phyloP scores from a whole-genome alignment of 2,329 filamentous ascomycete genomes.

The Hypoxylon sp. region DNA sequence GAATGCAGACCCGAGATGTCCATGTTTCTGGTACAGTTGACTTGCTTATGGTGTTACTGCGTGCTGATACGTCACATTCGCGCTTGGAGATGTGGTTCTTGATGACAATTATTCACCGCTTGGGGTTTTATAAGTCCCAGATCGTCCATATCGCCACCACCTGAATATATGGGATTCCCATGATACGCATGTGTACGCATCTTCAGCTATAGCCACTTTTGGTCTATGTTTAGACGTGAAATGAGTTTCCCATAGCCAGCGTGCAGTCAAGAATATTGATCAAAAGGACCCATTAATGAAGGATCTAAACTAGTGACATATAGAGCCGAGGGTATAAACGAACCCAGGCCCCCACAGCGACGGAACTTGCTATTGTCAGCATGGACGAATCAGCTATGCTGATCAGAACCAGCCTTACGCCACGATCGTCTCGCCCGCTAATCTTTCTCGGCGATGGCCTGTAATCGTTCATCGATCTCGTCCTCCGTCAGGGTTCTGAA shows the following conservation, averaged over 20 bases:
- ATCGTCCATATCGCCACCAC: slow-evolving; percentile 35
- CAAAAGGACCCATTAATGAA: slow-evolving; percentile 27
- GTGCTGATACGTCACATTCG: slow-evolving; percentile 30
- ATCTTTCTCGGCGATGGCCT: slow-evolving; percentile 98
- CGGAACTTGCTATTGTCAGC: slow-evolving; percentile 26
- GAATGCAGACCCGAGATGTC: slow-evolving; percentile 19
- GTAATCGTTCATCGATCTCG: slow-evolving; percentile 97
- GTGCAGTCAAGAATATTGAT: slow-evolving; percentile 19
- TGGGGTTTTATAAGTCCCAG: slow-evolving; percentile 25
- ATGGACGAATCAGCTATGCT: slow-evolving; percentile 32
- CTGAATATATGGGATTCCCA: slow-evolving; percentile 26
- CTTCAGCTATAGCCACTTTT: slow-evolving; percentile 32
- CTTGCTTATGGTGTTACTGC: slow-evolving; percentile 19
- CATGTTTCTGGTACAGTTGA: slow-evolving; percentile 7
- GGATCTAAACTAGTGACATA: slow-evolving; percentile 39
- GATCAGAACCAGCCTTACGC: slow-evolving; percentile 40
- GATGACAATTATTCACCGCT: slow-evolving; percentile 35
- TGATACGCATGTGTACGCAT: slow-evolving; percentile 12
- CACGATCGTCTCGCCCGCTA: slow-evolving; percentile 57
- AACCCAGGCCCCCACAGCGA: slow-evolving; percentile 33
- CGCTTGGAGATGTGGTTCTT: slow-evolving; percentile 29
- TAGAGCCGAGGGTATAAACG: slow-evolving; percentile 26
- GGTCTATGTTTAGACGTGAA: slow-evolving; percentile 10
- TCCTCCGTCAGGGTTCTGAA: slow-evolving; percentile 95
- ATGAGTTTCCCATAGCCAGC: slow-evolving; percentile 10